Conservation (phyloP, 495 filamentous ascomycete genomes). For the Cenococcum geophilum region DNA sequence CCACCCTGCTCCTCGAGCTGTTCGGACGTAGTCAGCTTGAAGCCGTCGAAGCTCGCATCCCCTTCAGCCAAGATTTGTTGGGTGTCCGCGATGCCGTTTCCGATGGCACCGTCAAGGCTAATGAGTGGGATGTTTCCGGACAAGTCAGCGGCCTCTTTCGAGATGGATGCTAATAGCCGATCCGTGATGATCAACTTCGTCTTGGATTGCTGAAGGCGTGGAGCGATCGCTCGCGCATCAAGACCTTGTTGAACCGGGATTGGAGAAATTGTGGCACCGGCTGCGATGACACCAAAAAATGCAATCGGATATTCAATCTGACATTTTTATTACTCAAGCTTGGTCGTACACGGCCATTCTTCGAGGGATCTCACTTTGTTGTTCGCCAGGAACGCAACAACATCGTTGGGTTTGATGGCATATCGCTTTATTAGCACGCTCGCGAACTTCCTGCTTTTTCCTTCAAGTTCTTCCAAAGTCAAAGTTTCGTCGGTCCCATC, state of each 20-base stretch:
- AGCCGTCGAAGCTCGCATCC: background rate
- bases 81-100: background rate
- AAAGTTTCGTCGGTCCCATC: slow-evolving; percentile 14
- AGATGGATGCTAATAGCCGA: background rate
- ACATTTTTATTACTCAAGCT: background rate
- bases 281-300: slow-evolving; percentile 16
- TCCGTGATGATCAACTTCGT: slow-evolving; percentile 16
- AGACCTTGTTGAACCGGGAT: slow-evolving; percentile 17
- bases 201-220: slow-evolving; percentile 13
- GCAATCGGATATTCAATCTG: slow-evolving; percentile 21
- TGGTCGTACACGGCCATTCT: background rate
- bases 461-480: slow-evolving; percentile 17
- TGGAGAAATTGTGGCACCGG: slow-evolving; percentile 17
- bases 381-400: slow-evolving; percentile 15
- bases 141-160: slow-evolving; percentile 10
- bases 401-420: slow-evolving; percentile 15
- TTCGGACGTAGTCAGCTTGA: background rate
- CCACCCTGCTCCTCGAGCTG: slow-evolving; percentile 1
- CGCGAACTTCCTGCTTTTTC: slow-evolving; percentile 15
- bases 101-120: slow-evolving; percentile 1
- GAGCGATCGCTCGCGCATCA: slow-evolving; percentile 9
- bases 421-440: slow-evolving; percentile 5
- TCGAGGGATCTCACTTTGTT: background rate
- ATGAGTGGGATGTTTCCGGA: slow-evolving; percentile 10
- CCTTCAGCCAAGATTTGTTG: background rate